These are phyloP conservation scores for Scortechinia acanthostroma DNA, from an alignment of 2,329 filamentous ascomycete species.

Conservation along the genomic window DNA sequence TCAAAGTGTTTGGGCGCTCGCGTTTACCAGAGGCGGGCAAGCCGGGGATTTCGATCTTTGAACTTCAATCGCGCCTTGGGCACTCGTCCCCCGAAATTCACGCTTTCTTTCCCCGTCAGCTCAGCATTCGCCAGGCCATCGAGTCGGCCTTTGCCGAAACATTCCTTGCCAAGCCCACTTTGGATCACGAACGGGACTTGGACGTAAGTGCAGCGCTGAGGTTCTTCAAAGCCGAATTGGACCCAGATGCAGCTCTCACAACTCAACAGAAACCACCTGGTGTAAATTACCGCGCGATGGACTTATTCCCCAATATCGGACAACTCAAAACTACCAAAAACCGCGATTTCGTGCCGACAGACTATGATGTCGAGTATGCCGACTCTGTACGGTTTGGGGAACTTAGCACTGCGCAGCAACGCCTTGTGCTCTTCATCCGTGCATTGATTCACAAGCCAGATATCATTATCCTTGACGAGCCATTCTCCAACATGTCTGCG, in stretches of 20 bases:
- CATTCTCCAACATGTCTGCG: conserved; percentile 46
- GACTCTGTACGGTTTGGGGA: conserved; percentile 34
- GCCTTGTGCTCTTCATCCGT: conserved; percentile 53
- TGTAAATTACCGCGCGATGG: conserved; percentile 4
- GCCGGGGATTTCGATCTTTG: conserved; percentile 56
- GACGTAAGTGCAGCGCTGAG: conserved; percentile 41
- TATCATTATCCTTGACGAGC: conserved; percentile 50
- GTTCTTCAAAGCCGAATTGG: conserved; percentile 43
- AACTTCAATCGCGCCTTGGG: conserved; percentile 56
- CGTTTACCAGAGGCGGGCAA: conserved; percentile 48
- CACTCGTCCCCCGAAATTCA: conserved; percentile 63
- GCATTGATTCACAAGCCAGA: conserved; percentile 48
- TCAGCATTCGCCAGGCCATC: conserved; percentile 43
- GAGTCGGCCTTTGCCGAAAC: conserved; percentile 61
- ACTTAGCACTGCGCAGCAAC: conserved; percentile 46
- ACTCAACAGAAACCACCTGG: conserved; percentile 7
- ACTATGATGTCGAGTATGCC: conserved; percentile 3
- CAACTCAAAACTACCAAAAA: background rate
- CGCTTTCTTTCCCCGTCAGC: conserved; percentile 53
- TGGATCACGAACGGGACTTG: conserved; percentile 32
- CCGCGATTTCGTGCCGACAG: conserved; percentile 7
- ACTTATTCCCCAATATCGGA: background rate
- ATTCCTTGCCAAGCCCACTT: conserved; percentile 43
- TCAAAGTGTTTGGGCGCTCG: conserved; percentile 54
- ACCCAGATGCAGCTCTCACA: conserved; percentile 1